Base-by-base conservation (phyloP, 768 basidiomycete species). In the Clitopilus hobsonii region DNA sequence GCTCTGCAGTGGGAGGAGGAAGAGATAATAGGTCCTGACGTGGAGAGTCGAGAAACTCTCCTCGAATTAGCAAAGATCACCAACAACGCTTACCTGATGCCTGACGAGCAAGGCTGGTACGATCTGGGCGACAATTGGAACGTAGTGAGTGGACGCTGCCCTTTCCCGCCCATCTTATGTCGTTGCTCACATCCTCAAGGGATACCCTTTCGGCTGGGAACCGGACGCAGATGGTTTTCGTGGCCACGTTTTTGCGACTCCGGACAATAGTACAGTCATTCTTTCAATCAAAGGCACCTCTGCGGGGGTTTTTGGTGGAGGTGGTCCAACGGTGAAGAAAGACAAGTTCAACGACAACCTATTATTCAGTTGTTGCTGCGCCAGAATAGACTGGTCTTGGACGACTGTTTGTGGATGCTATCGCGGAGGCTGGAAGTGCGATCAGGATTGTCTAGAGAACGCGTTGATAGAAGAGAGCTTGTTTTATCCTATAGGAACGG, bases 281-380 rank as follows among this genome's bases (percentile, higher is more conserved):
- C 76, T 98, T 30, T 83, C 92, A 23, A 89, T 98, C 77, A 98
- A 98, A 69, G 96, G 96, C 28, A 97, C 95, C 0, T 91, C 91
- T n/a, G 83, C 90, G 0, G 82, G 81, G 2, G 50, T 84, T 8
- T 80, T 92, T 51, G 83, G 90, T 1, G 81, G 86, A 18, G 85
- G 85, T 0, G 92, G 93, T 0, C 85, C 87, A 13, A 98, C 96
- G n/a, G 78, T 78, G 2, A 86, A 84, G 74, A 96, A 94, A 65
- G 96, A 98, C 75, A 95, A 89, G 70, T 67, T 90, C 53, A 98
- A 98, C 73, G 94, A 98, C 67, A 98, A 95, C 61, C 68, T 97
- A 5, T 70, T 98, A 55, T 96, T 96, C 69, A 89, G 86, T 58
- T 98, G 96, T 66, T 98, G 96, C 70, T 98, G 96, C 68, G 96